Evolutionary conservation across 163 green algal species (phyloP), one percentile per base, ranked within the genome.

Genomic region (Prototheca wickerhamii): DNA sequence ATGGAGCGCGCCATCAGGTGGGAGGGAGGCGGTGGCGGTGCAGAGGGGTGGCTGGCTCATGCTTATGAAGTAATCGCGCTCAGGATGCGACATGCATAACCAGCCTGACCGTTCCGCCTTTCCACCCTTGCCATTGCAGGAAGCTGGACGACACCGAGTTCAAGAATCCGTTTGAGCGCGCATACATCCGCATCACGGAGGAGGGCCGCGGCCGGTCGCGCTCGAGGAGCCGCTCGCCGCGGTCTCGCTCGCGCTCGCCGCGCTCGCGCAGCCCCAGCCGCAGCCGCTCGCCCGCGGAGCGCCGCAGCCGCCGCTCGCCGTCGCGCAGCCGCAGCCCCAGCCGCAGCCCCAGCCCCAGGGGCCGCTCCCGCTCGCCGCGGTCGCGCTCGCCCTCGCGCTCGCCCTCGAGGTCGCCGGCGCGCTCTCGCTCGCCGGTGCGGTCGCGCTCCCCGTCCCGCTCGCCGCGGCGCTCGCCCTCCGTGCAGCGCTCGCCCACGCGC

Each of bases 91-190:
- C n/a, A n/a, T n/a, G n/a, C n/a, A n/a, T 15, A 49, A 10, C 10
- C 40, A 49, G 12, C 10, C 28, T 10, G 12, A 18, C 28, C 17
- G 25, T 21, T 25, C n/a, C 7, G 17, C 4, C 29, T 23, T 29
- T 44, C 28, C 30, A 3, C 54, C 15, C 33, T 46, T 33, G 7
- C 60, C 3, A 23, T 12, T 46, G 64, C 56, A 71, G 78, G 37
- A 92, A 95, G 73, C 77, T 96, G 63, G 89, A 97, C 61, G 90
- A 95, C 75, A 88, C 85, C n/a, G 86, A 96, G 83, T 96, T 97
- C 76, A 72, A 74, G 29, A 94, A 95, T 73, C 84, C 82, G 35
- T 94, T 89, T 76, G 82, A 92, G 53, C 62, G 55, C 33, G 60
- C 37, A 8, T 84, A 79, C 53, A 78, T 92, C 35, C 75, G 83